phyloP scores from a whole-genome alignment of 2,329 filamentous ascomycete species.

The Shiraia bambusicola region DNA sequence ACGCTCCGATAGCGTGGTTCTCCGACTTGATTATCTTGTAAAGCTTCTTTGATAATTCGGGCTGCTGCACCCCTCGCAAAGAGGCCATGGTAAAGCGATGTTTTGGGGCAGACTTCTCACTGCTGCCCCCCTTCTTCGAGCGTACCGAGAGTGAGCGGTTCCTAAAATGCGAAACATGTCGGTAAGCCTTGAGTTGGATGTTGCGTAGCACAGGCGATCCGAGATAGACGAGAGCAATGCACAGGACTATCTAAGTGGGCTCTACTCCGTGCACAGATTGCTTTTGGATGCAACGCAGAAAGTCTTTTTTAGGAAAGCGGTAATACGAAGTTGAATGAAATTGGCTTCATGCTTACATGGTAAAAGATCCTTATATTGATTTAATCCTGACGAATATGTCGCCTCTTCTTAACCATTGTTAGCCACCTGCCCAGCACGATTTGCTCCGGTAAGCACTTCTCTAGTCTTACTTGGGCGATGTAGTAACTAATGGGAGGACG shows the following conservation, averaged over 20 bases:
- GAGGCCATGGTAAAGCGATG: slow-evolving; percentile 84
- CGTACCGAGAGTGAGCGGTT: slow-evolving; percentile 74
- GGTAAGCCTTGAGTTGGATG: slow-evolving; percentile 32
- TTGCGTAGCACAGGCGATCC: neutral
- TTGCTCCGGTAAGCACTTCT: neutral
- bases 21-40: slow-evolving; percentile 93
- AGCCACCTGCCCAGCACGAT: no score
- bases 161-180: slow-evolving; percentile 49
- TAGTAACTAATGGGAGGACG: neutral
- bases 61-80: slow-evolving; percentile 79
- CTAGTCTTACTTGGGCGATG: neutral
- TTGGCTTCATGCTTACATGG: slow-evolving; percentile 1
- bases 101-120: slow-evolving; percentile 50
- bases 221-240: neutral
- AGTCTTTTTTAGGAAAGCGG: no score
- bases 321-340: slow-evolving; percentile 3
- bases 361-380: no score
- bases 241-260: no score
- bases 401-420: no score
- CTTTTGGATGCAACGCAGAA: no score
- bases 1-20: slow-evolving; percentile 81
- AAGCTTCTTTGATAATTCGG: slow-evolving; percentile 84
- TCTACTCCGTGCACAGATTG: neutral
- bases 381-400: no score
- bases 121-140: slow-evolving; percentile 58